phyloP scores from a whole-genome alignment of 257 asterid genomes.

The Solanum appendiculatum region DNA sequence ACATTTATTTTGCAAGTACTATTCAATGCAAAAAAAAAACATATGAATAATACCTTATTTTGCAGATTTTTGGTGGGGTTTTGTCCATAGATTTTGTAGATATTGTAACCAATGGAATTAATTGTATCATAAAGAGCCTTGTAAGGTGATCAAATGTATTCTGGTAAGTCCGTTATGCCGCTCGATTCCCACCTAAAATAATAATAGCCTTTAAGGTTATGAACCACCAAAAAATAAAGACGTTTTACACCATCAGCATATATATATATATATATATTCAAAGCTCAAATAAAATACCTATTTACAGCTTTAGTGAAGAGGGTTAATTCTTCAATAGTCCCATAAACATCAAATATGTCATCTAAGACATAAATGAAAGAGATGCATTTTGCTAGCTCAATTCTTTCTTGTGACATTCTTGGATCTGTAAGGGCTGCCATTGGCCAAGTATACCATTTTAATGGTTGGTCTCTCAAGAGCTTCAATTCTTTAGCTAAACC shows the following conservation, averaged over 20 bases:
- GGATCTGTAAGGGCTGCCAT: slow-evolving; percentile 10
- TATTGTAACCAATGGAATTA: slow-evolving; percentile 8
- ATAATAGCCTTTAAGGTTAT: neutral
- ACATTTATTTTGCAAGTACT: too few relatives aligned
- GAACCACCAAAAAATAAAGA: neutral
- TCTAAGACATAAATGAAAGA: slow-evolving; percentile 22
- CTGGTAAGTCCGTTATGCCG: slow-evolving; percentile 17
- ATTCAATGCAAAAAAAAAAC: neutral
- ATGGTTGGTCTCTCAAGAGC: slow-evolving; percentile 23
- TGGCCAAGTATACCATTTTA: slow-evolving; percentile 31
- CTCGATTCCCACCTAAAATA: slow-evolving; percentile 33
- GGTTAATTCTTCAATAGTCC: slow-evolving; percentile 10
- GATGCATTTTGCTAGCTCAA: slow-evolving; percentile 18
- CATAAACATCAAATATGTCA: slow-evolving; percentile 29
- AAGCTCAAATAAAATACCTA: neutral
- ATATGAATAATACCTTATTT: slow-evolving; percentile 1
- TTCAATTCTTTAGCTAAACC: slow-evolving; percentile 19
- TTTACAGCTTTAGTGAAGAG: slow-evolving; percentile 9
- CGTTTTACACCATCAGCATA: too few relatives aligned
- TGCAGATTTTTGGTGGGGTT: slow-evolving; percentile 20
- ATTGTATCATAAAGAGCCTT: slow-evolving; percentile 33
- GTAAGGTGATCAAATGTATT: slow-evolving; percentile 37
- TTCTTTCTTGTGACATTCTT: slow-evolving; percentile 8
- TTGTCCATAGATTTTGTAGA: slow-evolving; percentile 17
- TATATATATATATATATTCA: too few relatives aligned